Percentiles rank a stretch among this genome's conserved stretches.
phyloP scores from a whole-genome alignment of 2,329 filamentous ascomycete species.

The Ceratocystis huliohia region DNA sequence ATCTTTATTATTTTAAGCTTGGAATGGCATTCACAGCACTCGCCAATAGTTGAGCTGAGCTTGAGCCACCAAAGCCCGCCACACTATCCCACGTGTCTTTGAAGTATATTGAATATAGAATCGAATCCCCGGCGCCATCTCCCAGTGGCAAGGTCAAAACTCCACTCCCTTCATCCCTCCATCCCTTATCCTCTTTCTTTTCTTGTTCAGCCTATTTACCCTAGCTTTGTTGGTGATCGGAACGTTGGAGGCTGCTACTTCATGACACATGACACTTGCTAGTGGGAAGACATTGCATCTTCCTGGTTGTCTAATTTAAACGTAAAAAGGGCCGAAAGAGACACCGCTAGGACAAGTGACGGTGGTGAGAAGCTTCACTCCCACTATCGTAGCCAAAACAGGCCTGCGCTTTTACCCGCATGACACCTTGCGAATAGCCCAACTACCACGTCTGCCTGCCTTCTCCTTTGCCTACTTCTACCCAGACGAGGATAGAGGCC shows the following conservation, averaged over 20 bases:
- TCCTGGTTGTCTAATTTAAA: background rate
- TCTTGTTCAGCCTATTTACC: background rate
- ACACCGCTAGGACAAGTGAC: background rate
- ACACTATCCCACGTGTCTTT: background rate
- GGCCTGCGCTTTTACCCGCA: background rate
- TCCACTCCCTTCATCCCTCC: background rate
- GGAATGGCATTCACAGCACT: background rate
- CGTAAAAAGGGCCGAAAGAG: slow-evolving; percentile 4
- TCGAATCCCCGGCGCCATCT: background rate
- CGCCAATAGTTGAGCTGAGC: background rate
- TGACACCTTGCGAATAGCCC: background rate
- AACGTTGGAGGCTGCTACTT: background rate
- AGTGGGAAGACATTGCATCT: background rate
- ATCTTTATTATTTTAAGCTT: background rate
- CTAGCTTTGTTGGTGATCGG: background rate
- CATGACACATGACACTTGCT: background rate
- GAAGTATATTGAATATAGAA: too few relatives aligned
- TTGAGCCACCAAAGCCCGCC: background rate
- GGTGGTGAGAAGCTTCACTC: background rate
- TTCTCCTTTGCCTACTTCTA: background rate
- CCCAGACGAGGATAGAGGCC: background rate
- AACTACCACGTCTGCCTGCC: background rate
- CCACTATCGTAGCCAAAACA: background rate
- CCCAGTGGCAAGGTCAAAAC: background rate
- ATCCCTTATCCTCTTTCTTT: background rate